Conservation (phyloP, 306 rosid species). For the Begonia fuchsioides region DNA sequence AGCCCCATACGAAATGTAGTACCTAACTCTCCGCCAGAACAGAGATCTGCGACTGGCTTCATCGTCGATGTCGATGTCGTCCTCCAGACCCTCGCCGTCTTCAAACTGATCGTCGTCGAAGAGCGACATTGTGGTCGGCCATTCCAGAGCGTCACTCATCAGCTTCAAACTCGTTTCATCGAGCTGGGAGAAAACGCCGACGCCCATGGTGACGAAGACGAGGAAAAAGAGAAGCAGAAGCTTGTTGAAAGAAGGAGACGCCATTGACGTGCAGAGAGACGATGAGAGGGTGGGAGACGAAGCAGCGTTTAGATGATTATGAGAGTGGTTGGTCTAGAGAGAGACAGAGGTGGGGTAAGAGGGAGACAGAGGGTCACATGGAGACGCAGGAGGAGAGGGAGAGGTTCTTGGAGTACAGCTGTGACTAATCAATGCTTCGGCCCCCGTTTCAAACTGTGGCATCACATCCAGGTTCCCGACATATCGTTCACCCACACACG, state of each 20-base stretch:
- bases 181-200: conserved; percentile 18
- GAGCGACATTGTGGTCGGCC: conserved; percentile 39
- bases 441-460: too few species aligned
- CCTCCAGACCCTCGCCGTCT: conserved; percentile 12
- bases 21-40: conserved; percentile 48
- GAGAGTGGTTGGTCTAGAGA: not conserved
- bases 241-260: not conserved
- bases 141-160: conserved; percentile 40
- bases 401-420: conserved; percentile 45
- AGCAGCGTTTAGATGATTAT: not conserved
- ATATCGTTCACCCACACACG: too few species aligned
- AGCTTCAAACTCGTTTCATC: conserved; percentile 44
- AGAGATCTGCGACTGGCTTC: conserved; percentile 53
- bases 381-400: conserved; percentile 10
- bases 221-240: conserved; percentile 12
- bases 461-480: too few species aligned
- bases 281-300: too few species aligned
- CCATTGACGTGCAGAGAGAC: conserved; percentile 16
- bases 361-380: conserved; percentile 44
- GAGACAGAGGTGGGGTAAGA: conserved; percentile 1
- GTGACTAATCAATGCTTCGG: conserved; percentile 34
- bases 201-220: conserved; percentile 3
- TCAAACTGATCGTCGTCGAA: conserved; percentile 17
- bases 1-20: conserved; percentile 86
- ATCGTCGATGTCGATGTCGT: conserved; percentile 10